Base-by-base conservation (phyloP, 2,329 filamentous ascomycete species). In the Rutstroemia sp. region DNA sequence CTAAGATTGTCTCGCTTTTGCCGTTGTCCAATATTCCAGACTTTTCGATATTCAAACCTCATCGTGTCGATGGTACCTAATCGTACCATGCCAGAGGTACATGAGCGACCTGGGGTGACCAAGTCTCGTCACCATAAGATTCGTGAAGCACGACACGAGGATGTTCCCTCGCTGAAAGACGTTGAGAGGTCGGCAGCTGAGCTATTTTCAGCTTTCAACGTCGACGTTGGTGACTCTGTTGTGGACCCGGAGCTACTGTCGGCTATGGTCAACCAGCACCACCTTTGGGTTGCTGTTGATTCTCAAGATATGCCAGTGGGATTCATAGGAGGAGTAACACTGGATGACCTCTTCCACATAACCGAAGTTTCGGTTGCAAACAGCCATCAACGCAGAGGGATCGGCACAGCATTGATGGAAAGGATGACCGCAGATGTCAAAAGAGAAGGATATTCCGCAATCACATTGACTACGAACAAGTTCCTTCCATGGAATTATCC, bases 171-270 rank as follows among this genome's bases (percentile, higher is more conserved):
- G 5, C 60, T 69, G 21, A 63, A 60, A 51, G 54, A 61, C 17
- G 65, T 69, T 25, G 67, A 69, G 57, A 51, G 60, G 21, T 69
- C 67, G 51, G 67, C 66, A 42, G 64, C 63, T 47, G 54, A 65
- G 51, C 37, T 64, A 17, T 69, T 66, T 52, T 57, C 60, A 25
- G 59, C 59, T 45, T 56, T 68, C 10, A 63, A 60, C 19, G 57
- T 59, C 41, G 55, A 65, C 14, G 56, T 61, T 16, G 61, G 65
- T 38, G 56, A 61, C 23, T 57, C 61, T 14, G 64, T 64, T 17
- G 48, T 69, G 14, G 60, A 64, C 41, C 59, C 60, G 10, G 49
- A 54, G 21, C 34, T 60, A 12, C 56, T 68, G 5, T 48, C 52
- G 30, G 30, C 49, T 10, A 65, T 68, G 59, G 54, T 61, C 12